Evolutionary conservation across 2,329 filamentous ascomycete genomes (phyloP), one percentile per base, ranked within the genome.

Genomic region (Exophiala phaeomuriformis): DNA sequence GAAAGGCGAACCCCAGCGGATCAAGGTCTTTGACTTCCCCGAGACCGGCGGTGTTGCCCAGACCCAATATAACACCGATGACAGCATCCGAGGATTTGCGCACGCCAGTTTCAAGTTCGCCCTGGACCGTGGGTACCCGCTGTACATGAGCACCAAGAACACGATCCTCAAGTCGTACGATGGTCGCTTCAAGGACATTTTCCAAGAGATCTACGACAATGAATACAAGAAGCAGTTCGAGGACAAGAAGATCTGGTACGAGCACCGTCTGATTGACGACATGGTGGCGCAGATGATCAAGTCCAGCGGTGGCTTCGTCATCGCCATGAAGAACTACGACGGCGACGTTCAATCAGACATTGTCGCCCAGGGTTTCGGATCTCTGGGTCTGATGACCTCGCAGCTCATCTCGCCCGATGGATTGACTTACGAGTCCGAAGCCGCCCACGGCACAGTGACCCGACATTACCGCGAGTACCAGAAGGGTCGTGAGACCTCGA

Each of bases 281-380:
- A 97, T 98, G 93, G 93, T 98, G 61, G 93, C 93, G 47, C 93
- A 98, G 81, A 98, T 98, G 93, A 87, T 98, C 80, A 98, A 98
- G 87, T 93, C 87, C 75, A 83, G 85, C 66, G 93, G 93, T 65
- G 93, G 93, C 60, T 96, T 93, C 75, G 83, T 97, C 70, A 96
- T 97, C 80, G 93, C 93, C 59, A 82, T 97, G 72, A 98, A 98
- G 85, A 97, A 97, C 83, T 96, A 97, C 77, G 93, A 97, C 67
- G 93, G 93, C 72, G 93, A 98, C 67, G 93, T 98, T 61, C 93
- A 97, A 77, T 96, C 90, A 71, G 93, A 98, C 71, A 91, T 97
- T 66, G 88, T 98, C 60, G 93, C 93, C 55, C 93, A 98, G 76
- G 93, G 93, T 63, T 98, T 97, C 75, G 93, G 93, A 68, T 96